Base-by-base conservation (phyloP, 257 asterid species). In the Solanum paucissectum region DNA sequence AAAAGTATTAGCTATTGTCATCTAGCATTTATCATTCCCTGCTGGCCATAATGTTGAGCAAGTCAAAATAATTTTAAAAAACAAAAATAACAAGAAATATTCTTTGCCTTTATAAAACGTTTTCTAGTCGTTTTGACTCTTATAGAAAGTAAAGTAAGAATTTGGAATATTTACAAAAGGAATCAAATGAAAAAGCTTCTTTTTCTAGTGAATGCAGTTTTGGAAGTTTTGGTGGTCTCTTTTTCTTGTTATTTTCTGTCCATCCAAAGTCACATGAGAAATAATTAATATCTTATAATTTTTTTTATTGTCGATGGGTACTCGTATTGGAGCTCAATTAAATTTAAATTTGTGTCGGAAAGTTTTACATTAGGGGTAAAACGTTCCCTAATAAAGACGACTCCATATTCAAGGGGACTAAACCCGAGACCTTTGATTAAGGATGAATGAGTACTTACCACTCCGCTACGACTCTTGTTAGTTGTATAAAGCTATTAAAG, bases 331-430 rank as follows among this genome's bases (percentile, higher is more conserved):
- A 55, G 64, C 9, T 20, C n/a, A 55, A 55, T 0, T 55, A 7
- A 55, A 55, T 55, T 55, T 7, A 0, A 3, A 55, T 55, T 55
- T 2, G 11, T 0, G 0, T 46, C 5, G n/a, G 0, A 20, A 55
- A 55, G n/a, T 55, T 13, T 13, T 0, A 46, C 58, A 46, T 46
- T 46, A 13, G 7, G 7, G 58, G n/a, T 55, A 18, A 3, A 55
- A 55, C 64, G 4, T 3, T 55, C 0, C 25, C 0, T 55, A 18
- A 18, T 1, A 55, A 55, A 55, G 4, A 0, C 0, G 10, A 18
- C 0, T 55, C 8, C 64, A 6, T 55, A 55, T 0, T 20, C 7
- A 18, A 4, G n/a, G 64, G 2, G 5, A 55, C 0, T 0, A 1
- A 55, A 55, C 0, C 1, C 1, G 5, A 55, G 5, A 55, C 0